These are phyloP conservation scores for Leccinum rimulosum DNA, from an alignment of 768 basidiomycete species.

Conservation along the genomic window DNA sequence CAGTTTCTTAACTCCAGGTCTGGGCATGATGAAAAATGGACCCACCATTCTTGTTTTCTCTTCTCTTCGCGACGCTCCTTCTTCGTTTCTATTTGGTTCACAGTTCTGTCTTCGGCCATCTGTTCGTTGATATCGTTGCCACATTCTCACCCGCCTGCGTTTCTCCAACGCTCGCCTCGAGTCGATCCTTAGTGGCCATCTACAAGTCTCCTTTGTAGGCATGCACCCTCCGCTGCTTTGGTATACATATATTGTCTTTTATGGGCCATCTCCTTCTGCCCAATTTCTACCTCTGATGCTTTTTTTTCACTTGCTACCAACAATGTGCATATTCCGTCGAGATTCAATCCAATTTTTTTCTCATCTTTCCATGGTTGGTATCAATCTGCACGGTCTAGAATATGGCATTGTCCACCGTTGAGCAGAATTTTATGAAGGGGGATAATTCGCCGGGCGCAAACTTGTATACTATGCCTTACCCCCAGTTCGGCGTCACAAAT, in stretches of 20 bases:
- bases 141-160: slow-evolving; percentile 53
- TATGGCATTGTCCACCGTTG: not conserved
- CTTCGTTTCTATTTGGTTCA: slow-evolving; percentile 21
- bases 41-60: slow-evolving; percentile 24
- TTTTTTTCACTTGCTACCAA: slow-evolving; percentile 37
- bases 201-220: slow-evolving; percentile 35
- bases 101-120: slow-evolving; percentile 24
- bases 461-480: not conserved
- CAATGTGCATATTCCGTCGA: slow-evolving; percentile 46
- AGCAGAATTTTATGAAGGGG: slow-evolving; percentile 5
- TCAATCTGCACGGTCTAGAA: not conserved
- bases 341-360: slow-evolving; percentile 35
- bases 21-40: slow-evolving; percentile 65
- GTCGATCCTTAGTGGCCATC: slow-evolving; percentile 59
- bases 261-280: slow-evolving; percentile 31
- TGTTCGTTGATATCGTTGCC: slow-evolving; percentile 52
- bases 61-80: slow-evolving; percentile 19
- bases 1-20: slow-evolving; percentile 47
- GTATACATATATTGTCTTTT: slow-evolving; percentile 38
- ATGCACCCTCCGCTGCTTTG: slow-evolving; percentile 33
- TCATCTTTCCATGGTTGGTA: slow-evolving; percentile 1
- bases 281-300: slow-evolving; percentile 34
- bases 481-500: too few species aligned
- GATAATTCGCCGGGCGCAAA: not conserved
- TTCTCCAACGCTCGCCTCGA: slow-evolving; percentile 47